Evolutionary conservation across 2,329 filamentous ascomycete genomes (phyloP), one percentile per base, ranked within the genome.

Genomic region (Boeremia lycopersici): DNA sequence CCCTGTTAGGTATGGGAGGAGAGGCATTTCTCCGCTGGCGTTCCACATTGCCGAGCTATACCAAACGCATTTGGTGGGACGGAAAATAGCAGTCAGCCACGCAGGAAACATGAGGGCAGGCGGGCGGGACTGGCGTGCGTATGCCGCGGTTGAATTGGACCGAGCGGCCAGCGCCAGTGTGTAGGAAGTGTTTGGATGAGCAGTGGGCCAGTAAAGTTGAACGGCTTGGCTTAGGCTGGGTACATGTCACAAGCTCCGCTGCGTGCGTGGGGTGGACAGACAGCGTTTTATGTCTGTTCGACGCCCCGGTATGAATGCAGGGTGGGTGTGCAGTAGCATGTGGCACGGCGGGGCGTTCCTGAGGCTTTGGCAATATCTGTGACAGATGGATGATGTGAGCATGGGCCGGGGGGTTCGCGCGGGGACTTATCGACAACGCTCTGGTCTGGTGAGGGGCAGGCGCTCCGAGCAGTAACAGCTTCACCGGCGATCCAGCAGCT

Each of bases 191-290:
- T 59, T 53, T 55, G 53, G 56, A 51, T 56, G 40, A 33, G 46
- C 36, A 47, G 39, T 51, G 53, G 56, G 61, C 56, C 43, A 42
- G 42, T 56, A 59, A 48, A 46, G 52, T 50, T 50, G 41, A 33
- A 44, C 19, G 51, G 36, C 60, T 62, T 62, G 62, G 59, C 34
- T 36, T 17, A 36, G 34, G 2, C 19, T 23, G 15, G 34, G 60
- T 52, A 23, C 36, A 34, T 47, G 52, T 48, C 43, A 54, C 51
- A 43, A 47, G 17, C 39, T 55, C 53, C 28, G 39, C 47, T 41
- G 48, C 13, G 42, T 45, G 63, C 64, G 65, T 68, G 67, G 67
- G 65, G 64, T 63, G 56, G 57, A 47, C 52, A 56, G 33, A 56
- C 29, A 48, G 17, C 40, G 60, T 63, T 65, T 63, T 45, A 61